Evolutionary conservation across 1,284 basidiomycete species (phyloP), one percentile per base, ranked within the genome.

Genomic region (Somion occarium): DNA sequence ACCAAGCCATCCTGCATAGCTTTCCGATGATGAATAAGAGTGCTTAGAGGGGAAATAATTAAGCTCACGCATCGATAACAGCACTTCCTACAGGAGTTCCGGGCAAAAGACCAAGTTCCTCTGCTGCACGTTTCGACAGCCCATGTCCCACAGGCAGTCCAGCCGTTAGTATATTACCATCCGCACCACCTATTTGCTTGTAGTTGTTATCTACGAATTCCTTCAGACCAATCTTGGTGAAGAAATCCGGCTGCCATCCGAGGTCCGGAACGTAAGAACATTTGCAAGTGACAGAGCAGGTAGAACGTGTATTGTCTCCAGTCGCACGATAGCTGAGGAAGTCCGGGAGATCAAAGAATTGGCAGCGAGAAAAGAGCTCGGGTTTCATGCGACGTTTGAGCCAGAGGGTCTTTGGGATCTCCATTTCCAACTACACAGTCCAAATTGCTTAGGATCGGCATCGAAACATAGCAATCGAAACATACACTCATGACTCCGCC

Each of bases 1-100:
- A 18, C 97, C 96, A 60, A 99, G 78, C 96, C 96, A 99, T n/a
- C 96, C 96, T 2, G 96, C 93, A 68, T 98, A 98, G 5, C 89
- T 92, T 13, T 18, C n/a, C 12, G 30, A 18, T 12, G 11, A 38
- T 38, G 24, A 47, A 19, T 34, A 22, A 19, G 11, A 45, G 11
- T 9, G 20, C n/a, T 4, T 37, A 19, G 18, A 27, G n/a, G n/a
- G 5, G 43, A 11, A 20, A 15, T 25, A 5, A 5, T 22, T 38
- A 12, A 43, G 22, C 13, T 5, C 63, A 94, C 80, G 95, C 96
- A 62, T 99, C 96, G 61, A 99, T 98, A 44, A 99, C 81, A 20
- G 85, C 95, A 58, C 92, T 95, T 4, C 95, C 95, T 18, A 98
- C 93, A 0, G 94, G 83, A 0, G 91, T 98, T n/a, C 96, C 94